Percentiles rank a stretch among this genome's conserved stretches.
Conservation (phyloP, 257 asterid genomes). For the Forsythia viridissima region DNA sequence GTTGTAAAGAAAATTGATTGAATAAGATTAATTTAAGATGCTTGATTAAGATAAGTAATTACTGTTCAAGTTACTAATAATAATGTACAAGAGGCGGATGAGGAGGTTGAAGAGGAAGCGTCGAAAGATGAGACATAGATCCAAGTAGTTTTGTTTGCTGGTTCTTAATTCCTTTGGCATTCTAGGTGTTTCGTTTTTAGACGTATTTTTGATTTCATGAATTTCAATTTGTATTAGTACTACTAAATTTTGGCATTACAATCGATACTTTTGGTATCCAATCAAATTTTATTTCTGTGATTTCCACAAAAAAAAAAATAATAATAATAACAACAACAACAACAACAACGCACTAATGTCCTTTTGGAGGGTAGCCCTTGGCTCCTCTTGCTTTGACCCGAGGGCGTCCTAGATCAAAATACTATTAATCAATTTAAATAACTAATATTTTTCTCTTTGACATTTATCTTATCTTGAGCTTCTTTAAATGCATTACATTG, state of each 20-base stretch:
- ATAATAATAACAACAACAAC: too few species aligned
- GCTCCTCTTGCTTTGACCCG: background rate
- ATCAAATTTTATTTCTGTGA: too few species aligned
- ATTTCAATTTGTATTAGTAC: background rate
- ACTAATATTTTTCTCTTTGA: background rate
- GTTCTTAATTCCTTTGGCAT: background rate
- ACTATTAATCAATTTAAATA: too few species aligned
- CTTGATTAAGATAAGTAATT: too few species aligned
- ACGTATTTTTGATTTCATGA: background rate
- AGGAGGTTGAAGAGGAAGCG: slow-evolving; percentile 21
- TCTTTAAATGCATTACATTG: background rate
- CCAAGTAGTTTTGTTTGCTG: background rate
- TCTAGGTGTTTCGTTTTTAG: background rate
- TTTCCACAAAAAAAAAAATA: background rate
- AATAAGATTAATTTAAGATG: too few species aligned
- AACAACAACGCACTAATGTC: too few species aligned
- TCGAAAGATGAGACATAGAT: slow-evolving; percentile 17
- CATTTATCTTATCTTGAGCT: background rate
- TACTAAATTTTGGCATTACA: background rate
- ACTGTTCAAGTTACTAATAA: too few species aligned
- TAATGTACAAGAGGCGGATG: too few species aligned
- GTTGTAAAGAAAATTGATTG: too few species aligned
- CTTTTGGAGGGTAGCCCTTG: too few species aligned
- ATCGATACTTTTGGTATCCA: background rate
- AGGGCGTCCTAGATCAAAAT: background rate